These are phyloP conservation scores for Sarocladium brachiariae DNA, from an alignment of 2,329 filamentous ascomycete species.

Conservation along the genomic window DNA sequence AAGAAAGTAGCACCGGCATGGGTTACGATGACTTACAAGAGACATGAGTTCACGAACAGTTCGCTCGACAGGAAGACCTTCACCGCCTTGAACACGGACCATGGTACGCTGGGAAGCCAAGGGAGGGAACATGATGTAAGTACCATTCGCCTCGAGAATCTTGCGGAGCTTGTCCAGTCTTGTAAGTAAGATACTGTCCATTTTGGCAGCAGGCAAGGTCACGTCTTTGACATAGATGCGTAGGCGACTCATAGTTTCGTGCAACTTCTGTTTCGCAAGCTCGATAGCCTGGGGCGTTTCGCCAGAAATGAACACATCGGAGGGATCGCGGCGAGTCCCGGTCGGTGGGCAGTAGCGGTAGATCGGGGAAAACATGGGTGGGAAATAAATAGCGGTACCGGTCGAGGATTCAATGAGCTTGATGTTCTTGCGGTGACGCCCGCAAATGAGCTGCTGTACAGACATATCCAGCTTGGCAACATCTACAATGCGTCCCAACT, in stretches of 20 bases:
- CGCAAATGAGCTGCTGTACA: constrained; percentile 86
- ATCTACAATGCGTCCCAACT: constrained; percentile 71
- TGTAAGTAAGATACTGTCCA: constrained; percentile 86
- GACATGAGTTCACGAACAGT: constrained; percentile 95
- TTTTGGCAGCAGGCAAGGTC: constrained; percentile 81
- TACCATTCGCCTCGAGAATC: constrained; percentile 94
- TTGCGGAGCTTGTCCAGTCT: constrained; percentile 95
- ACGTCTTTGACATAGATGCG: constrained; percentile 91
- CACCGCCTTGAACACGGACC: constrained; percentile 85
- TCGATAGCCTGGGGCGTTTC: constrained; percentile 78
- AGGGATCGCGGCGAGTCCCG: constrained; percentile 72
- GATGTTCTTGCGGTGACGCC: constrained; percentile 92
- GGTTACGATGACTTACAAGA: constrained; percentile 51
- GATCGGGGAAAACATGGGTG: constrained; percentile 83
- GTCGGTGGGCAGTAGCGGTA: constrained; percentile 84
- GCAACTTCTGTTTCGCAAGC: constrained; percentile 83
- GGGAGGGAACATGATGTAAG: constrained; percentile 86
- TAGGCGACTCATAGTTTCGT: constrained; percentile 73
- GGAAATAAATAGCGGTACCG: constrained; percentile 96
- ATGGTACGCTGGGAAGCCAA: constrained; percentile 78
- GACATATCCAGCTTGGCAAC: constrained; percentile 76
- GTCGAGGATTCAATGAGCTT: constrained; percentile 95
- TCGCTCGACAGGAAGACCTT: constrained; percentile 89
- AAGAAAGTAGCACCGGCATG: neutral
- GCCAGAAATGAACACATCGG: constrained; percentile 93